These are phyloP conservation scores for Melaleuca alternifolia DNA, from an alignment of 345 rosid genomes.

Conservation along the genomic window DNA sequence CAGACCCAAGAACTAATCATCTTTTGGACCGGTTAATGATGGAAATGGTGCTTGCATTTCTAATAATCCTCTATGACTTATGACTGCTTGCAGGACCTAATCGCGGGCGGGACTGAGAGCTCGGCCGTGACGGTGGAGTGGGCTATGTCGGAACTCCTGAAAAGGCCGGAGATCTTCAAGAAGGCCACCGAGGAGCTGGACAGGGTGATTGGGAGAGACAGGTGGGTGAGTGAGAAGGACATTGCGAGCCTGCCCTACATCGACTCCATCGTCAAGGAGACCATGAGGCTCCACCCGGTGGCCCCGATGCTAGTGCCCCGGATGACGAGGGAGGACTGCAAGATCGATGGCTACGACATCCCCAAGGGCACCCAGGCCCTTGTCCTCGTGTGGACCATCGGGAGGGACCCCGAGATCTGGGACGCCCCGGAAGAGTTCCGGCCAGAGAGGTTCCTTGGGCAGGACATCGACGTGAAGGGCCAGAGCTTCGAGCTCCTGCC, in stretches of 20 bases:
- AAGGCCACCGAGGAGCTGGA: constrained; percentile 53
- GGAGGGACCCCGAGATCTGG: constrained; percentile 50
- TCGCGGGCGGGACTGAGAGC: constrained; percentile 58
- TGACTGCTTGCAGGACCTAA: constrained; percentile 25
- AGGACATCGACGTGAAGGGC: constrained; percentile 38
- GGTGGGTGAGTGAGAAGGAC: constrained; percentile 56
- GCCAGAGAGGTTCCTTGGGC: constrained; percentile 47
- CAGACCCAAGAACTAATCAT: neutral
- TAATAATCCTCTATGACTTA: neutral
- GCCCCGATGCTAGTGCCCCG: constrained; percentile 53
- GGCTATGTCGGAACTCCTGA: constrained; percentile 43
- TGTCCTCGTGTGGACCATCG: constrained; percentile 44
- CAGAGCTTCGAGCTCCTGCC: constrained; percentile 52
- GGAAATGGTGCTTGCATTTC: neutral
- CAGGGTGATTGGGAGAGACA: constrained; percentile 35
- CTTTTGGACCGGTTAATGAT: neutral
- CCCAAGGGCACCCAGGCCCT: constrained; percentile 28
- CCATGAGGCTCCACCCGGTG: constrained; percentile 60
- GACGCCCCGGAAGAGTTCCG: constrained; percentile 36
- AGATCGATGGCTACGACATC: constrained; percentile 36
- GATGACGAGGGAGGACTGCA: constrained; percentile 21
- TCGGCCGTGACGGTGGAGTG: constrained; percentile 59
- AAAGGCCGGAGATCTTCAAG: constrained; percentile 29
- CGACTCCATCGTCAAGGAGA: constrained; percentile 38
- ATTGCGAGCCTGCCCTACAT: constrained; percentile 31